Evolutionary conservation across 257 asterid genomes (phyloP).

Genomic region (Rehmannia glutinosa): DNA sequence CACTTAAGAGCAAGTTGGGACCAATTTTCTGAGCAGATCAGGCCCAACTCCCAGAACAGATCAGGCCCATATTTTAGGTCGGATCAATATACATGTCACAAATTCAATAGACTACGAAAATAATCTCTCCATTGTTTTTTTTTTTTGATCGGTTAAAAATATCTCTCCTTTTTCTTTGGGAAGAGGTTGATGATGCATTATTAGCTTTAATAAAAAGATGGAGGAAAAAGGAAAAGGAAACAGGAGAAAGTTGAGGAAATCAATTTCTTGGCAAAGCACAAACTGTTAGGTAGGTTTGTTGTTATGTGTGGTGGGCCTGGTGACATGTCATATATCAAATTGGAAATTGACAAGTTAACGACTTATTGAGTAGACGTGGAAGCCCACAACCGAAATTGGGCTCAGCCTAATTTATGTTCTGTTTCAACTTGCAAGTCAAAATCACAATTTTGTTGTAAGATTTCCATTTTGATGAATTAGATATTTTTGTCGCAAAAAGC

Average conservation of each 20-base stretch:
- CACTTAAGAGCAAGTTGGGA: too few species aligned
- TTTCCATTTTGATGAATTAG: not conserved
- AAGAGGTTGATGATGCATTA: not conserved
- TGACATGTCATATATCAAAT: not conserved
- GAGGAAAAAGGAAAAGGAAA: not conserved
- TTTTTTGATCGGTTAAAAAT: too few species aligned
- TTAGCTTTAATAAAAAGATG: too few species aligned
- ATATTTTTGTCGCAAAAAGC: too few species aligned
- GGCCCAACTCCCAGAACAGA: too few species aligned
- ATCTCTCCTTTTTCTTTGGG: too few species aligned
- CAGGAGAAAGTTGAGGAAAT: not conserved
- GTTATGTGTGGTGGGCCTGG: not conserved
- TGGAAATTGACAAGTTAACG: not conserved
- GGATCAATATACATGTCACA: too few species aligned
- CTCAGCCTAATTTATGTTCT: not conserved
- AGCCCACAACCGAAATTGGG: not conserved
- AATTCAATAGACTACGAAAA: too few species aligned
- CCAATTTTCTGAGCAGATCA: too few species aligned
- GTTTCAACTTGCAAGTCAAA: not conserved
- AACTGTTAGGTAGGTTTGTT: not conserved
- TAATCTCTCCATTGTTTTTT: too few species aligned
- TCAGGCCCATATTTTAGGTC: too few species aligned
- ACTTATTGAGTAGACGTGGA: not conserved
- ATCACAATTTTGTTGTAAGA: not conserved
- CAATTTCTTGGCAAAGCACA: not conserved